Conservation (phyloP, 805 yeast species). For the Saturnispora hagleri region DNA sequence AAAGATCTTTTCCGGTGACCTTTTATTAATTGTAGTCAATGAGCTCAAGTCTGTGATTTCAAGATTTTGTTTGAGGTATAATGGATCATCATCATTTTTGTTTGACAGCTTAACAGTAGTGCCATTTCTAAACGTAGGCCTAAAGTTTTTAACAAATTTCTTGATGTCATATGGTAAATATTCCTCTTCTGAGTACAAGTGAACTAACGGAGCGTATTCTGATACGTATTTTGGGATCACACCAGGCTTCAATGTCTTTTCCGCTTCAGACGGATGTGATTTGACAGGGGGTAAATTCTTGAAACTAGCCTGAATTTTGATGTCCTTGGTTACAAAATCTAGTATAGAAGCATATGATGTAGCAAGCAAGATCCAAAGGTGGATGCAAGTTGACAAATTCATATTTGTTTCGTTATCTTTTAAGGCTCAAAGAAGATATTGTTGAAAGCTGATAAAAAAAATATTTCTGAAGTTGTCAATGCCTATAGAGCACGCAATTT, state of each 20-base stretch:
- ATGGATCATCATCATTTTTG: constrained; percentile 10
- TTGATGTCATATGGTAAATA: constrained; percentile 78
- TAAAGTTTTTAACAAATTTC: constrained; percentile 60
- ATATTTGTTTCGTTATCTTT: constrained; percentile 5
- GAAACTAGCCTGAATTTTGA: constrained; percentile 7
- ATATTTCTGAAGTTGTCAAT: neutral
- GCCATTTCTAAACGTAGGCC: constrained; percentile 44
- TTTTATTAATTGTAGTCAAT: constrained; percentile 23
- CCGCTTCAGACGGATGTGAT: constrained; percentile 23
- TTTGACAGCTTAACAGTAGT: constrained; percentile 26
- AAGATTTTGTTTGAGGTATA: constrained; percentile 12
- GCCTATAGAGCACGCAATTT: neutral
- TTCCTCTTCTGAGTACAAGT: constrained; percentile 79
- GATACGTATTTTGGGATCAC: constrained; percentile 56
- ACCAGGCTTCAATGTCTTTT: constrained; percentile 38
- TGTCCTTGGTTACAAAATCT: neutral
- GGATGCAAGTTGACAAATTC: neutral
- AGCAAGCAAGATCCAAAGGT: neutral
- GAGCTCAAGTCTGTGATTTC: constrained; percentile 27
- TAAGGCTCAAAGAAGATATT: neutral
- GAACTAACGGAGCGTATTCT: constrained; percentile 68
- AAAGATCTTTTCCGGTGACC: constrained; percentile 32
- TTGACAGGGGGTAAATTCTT: constrained; percentile 30
- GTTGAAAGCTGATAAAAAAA: neutral
- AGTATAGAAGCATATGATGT: neutral